Conservation (phyloP, 2,329 filamentous ascomycete genomes). For the Tolypocladium ophioglossoides region DNA sequence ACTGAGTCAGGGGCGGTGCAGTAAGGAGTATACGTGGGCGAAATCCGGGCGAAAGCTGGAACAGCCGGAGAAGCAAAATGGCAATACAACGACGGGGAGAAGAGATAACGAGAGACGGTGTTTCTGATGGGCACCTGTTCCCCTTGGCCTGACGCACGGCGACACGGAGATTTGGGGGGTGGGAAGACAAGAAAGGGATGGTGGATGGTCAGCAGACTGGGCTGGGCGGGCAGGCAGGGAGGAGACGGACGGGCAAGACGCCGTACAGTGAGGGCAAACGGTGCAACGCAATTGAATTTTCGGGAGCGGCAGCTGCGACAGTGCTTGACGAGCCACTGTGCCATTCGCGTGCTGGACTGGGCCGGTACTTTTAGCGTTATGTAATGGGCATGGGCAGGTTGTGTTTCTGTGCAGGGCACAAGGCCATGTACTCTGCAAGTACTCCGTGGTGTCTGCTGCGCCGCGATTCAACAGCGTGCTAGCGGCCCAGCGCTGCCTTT, state of each 20-base stretch:
- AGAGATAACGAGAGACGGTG: neutral
- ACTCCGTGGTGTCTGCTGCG: neutral
- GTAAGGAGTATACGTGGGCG: neutral
- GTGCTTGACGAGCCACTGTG: neutral
- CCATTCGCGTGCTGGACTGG: neutral
- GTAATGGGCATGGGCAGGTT: neutral
- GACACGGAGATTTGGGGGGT: neutral
- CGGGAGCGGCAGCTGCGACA: neutral
- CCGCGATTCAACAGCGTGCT: neutral
- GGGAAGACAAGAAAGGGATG: neutral
- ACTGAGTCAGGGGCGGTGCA: neutral
- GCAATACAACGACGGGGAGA: neutral
- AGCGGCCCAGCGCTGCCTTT: neutral
- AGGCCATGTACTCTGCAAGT: neutral
- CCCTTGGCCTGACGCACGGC: neutral
- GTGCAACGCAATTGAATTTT: neutral
- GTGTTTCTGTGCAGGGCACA: neutral
- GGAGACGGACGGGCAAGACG: neutral
- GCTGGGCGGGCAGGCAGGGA: too few species aligned
- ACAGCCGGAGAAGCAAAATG: neutral
- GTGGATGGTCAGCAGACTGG: neutral
- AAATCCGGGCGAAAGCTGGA: neutral
- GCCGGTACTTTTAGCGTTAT: too few species aligned
- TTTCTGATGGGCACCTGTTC: neutral
- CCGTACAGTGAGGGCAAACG: too few species aligned